Evolutionary conservation across 352 stramenopile genomes (phyloP), one percentile per base, ranked within the genome.

Genomic region (Phytophthora tubulina): DNA sequence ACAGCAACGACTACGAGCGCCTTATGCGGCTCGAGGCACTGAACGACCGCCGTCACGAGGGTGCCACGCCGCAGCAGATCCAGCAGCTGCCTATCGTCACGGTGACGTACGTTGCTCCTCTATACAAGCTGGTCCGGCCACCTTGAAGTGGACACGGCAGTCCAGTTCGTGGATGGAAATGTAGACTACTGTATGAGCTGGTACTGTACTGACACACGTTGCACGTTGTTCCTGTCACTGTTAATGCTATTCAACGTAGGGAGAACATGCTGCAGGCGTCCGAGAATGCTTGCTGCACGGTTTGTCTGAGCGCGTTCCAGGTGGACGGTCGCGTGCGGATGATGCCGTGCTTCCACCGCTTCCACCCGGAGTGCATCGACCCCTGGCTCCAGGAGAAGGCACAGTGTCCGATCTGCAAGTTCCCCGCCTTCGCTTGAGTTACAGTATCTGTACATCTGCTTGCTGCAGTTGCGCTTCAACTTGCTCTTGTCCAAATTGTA

Each of bases 281-380:
- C 11, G 86, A 91, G 67, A 73, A 79, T 44, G 59, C 79, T 9
- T 79, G 63, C 44, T 95, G 89, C 64, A 78, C 84, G 3, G 81
- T 96, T 52, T 96, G 87, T 70, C 76, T 95, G 27, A 72, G 69
- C n/a, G 52, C 80, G 17, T 81, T 93, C 44, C 63, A 83, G 46
- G 50, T 88, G 5, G 61, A 68, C 50, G 56, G 67, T 7, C 61
- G 65, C 6, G 86, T 89, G 8, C 83, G 87, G 2, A 85, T 96
- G 72, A 79, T 94, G 69, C 83, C 73, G 27, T 95, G 89, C 57
- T 95, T 96, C 73, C 87, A 93, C 50, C 85, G 82, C 59, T 96
- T 95, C 62, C 87, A 95, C 44, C 82, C 81, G 0, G 41, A 63
- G 10, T 94, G 87, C 75, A 93, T 96, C 69, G 89, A 95, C 36